phyloP scores from a whole-genome alignment of 169 alveolate genomes.

The Plasmodium coatneyi region DNA sequence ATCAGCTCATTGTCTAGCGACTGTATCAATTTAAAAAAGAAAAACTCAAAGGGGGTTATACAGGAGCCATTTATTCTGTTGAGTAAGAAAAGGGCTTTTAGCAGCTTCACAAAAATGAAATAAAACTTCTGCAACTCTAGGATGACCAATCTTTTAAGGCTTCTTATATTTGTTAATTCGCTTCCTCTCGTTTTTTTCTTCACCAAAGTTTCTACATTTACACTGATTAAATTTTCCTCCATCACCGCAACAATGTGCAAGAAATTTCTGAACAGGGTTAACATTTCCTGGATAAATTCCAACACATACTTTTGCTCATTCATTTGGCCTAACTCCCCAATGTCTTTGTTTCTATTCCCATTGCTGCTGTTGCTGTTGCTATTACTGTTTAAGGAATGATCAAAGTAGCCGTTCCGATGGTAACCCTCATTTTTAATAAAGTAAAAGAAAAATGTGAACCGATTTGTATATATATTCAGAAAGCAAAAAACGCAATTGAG shows the following conservation, averaged over 20 bases:
- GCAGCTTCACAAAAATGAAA: conserved; percentile 39
- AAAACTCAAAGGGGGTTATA: conserved; percentile 41
- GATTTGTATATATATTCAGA: conserved; percentile 30
- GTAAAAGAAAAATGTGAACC: conserved; percentile 24
- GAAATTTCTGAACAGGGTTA: conserved; percentile 23
- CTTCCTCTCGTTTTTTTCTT: conserved; percentile 50
- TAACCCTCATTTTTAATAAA: conserved; percentile 12
- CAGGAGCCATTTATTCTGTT: conserved; percentile 22
- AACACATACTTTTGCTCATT: conserved; percentile 2
- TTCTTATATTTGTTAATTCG: conserved; percentile 27
- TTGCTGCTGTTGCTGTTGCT: neutral
- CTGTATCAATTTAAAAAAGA: conserved; percentile 43
- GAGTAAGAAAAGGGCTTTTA: conserved; percentile 21
- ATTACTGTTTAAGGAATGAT: neutral
- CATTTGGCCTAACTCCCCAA: neutral
- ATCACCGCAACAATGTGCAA: conserved; percentile 5
- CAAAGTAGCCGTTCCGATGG: neutral
- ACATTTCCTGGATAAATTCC: conserved; percentile 23
- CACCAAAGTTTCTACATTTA: conserved; percentile 14
- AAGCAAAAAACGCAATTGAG: conserved; percentile 44
- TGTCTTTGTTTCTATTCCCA: neutral
- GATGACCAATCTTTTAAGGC: conserved; percentile 31
- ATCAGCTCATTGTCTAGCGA: conserved; percentile 37
- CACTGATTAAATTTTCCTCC: conserved; percentile 45
- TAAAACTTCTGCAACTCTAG: conserved; percentile 46